phyloP scores from a whole-genome alignment of 495 filamentous ascomycete genomes.

The Podospora pseudoanserina region DNA sequence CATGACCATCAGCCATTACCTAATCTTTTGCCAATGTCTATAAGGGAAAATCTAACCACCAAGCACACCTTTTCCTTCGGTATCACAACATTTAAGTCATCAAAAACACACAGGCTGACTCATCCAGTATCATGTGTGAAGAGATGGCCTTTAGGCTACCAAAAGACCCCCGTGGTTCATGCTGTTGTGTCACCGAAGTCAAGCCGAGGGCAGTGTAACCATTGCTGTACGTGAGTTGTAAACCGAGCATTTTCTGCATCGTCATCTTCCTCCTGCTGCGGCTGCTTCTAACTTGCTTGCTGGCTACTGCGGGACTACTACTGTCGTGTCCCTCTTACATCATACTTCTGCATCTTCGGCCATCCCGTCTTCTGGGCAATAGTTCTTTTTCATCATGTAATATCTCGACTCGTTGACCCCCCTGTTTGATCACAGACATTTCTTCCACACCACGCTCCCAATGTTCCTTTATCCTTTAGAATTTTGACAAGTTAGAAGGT shows the following conservation, averaged over 20 bases:
- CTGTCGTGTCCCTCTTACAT: background rate
- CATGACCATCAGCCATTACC: background rate
- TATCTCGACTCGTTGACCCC: background rate
- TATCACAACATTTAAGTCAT: background rate
- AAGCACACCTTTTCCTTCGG: background rate
- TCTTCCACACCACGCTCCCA: background rate
- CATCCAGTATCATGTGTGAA: background rate
- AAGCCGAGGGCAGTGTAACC: background rate
- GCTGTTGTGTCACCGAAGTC: conserved; percentile 1
- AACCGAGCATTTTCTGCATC: background rate
- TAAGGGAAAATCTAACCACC: background rate
- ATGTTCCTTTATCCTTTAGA: background rate
- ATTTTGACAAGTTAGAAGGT: conserved; percentile 60
- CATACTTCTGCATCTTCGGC: conserved; percentile 1
- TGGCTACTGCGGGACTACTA: background rate
- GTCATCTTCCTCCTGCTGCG: background rate
- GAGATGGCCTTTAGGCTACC: background rate
- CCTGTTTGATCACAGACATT: background rate
- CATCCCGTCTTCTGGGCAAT: background rate
- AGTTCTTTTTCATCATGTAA: background rate
- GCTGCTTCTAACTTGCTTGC: background rate
- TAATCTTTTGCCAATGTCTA: background rate
- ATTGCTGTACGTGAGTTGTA: background rate
- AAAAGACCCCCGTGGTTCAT: background rate
- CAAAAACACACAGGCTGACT: background rate